These are phyloP conservation scores for Saturnispora ahearnii DNA, from an alignment of 805 yeast genomes.

Conservation along the genomic window DNA sequence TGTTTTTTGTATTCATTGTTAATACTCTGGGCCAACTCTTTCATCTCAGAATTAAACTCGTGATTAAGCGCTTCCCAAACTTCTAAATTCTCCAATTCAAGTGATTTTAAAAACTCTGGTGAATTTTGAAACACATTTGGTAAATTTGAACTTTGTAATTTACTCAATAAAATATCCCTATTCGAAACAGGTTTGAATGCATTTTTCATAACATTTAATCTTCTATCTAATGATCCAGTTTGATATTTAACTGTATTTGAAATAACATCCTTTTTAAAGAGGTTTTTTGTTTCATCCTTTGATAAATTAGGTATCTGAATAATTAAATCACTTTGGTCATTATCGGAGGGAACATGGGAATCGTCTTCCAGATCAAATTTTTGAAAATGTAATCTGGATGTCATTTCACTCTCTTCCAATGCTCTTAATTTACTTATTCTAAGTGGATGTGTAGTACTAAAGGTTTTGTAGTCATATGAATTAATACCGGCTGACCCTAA, in stretches of 20 bases:
- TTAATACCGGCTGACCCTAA: conserved; percentile 20
- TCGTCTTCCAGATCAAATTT: conserved; percentile 9
- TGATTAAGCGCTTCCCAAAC: conserved; percentile 27
- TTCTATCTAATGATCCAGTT: conserved; percentile 16
- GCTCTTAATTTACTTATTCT: conserved; percentile 29
- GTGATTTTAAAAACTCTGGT: conserved; percentile 20
- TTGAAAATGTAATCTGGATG: conserved; percentile 25
- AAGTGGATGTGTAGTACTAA: conserved; percentile 27
- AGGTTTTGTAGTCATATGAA: conserved; percentile 30
- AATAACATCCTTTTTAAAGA: conserved; percentile 6
- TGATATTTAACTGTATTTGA: neutral
- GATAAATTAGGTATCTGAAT: conserved; percentile 20
- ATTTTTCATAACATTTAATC: conserved; percentile 22
- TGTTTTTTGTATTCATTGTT: neutral
- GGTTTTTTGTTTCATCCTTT: conserved; percentile 14
- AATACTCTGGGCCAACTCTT: conserved; percentile 11
- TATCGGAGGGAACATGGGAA: neutral
- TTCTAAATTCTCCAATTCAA: conserved; percentile 26
- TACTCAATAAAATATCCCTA: conserved; percentile 18
- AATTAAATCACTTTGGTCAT: conserved; percentile 11
- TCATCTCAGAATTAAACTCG: conserved; percentile 26
- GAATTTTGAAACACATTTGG: conserved; percentile 23
- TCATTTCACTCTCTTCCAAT: conserved; percentile 30
- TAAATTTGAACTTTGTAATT: conserved; percentile 19
- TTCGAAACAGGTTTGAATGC: conserved; percentile 22